Conservation (phyloP, 129 eudicot species). For the Oenanthe sinensis region DNA sequence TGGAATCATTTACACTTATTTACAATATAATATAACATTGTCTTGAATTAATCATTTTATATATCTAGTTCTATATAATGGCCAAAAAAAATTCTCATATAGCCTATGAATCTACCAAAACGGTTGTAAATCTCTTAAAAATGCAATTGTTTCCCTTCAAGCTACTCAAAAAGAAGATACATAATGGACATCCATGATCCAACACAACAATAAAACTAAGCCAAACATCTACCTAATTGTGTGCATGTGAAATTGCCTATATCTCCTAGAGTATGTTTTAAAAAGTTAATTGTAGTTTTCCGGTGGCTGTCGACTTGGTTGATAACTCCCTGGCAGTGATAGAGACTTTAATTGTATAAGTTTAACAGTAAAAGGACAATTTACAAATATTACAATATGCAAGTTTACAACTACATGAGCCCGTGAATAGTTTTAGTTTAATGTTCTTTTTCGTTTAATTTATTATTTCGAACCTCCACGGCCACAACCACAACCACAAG, state of each 20-base stretch:
- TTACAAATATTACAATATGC: background rate
- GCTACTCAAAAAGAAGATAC: no score
- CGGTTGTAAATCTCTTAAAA: no score
- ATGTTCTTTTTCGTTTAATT: conserved; percentile 12
- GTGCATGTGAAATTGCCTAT: background rate
- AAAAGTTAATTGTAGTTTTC: background rate
- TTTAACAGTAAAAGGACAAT: background rate
- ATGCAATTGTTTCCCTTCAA: no score
- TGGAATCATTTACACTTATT: no score
- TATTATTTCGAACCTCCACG: conserved; percentile 16
- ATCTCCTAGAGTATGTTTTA: no score
- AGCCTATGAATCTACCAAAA: no score
- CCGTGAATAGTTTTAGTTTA: conserved; percentile 35
- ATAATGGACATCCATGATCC: no score
- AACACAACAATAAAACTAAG: no score
- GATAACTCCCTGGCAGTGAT: background rate
- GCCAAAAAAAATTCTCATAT: no score
- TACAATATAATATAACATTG: no score
- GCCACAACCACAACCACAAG: conserved; percentile 26
- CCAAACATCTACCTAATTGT: background rate
- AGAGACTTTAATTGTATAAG: background rate
- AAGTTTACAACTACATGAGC: background rate
- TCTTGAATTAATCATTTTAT: no score
- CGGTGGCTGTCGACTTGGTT: background rate
- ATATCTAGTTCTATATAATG: no score